These are phyloP conservation scores for Triticum urartu DNA, from an alignment of 176 grass and related monocot species.

Conservation along the genomic window DNA sequence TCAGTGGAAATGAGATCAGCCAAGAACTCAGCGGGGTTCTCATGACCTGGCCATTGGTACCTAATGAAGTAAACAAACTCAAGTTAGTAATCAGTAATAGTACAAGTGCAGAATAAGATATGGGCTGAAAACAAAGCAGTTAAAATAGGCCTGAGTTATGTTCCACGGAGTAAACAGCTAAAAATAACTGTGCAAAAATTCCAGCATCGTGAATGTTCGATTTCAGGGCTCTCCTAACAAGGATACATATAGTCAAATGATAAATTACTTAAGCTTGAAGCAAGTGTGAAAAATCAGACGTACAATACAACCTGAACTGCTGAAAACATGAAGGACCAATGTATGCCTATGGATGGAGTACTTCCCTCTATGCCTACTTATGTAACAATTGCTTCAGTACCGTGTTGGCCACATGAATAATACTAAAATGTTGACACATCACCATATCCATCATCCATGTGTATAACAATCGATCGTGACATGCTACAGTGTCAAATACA, in stretches of 20 bases:
- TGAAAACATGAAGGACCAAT: background rate
- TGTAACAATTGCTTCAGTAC: background rate
- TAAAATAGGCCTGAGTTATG: background rate
- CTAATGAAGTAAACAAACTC: conserved; percentile 45
- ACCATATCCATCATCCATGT: background rate
- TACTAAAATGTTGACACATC: background rate
- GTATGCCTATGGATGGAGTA: background rate
- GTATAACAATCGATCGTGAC: background rate
- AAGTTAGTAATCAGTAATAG: conserved; percentile 24
- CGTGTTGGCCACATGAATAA: background rate
- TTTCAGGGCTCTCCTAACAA: background rate
- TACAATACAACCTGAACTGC: background rate
- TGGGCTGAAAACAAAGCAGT: background rate
- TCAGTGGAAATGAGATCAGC: conserved; percentile 95
- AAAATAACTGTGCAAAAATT: background rate
- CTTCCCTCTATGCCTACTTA: background rate
- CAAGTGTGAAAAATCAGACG: background rate
- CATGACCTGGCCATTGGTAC: conserved; percentile 87
- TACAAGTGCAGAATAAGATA: conserved; percentile 22
- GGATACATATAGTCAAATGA: background rate
- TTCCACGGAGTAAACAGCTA: background rate
- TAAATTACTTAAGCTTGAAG: background rate
- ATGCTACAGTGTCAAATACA: background rate
- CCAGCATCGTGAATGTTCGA: background rate
- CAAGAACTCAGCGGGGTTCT: conserved; percentile 94